Evolutionary conservation across 495 filamentous ascomycete genomes (phyloP).

Genomic region (Penicillium pulvis): DNA sequence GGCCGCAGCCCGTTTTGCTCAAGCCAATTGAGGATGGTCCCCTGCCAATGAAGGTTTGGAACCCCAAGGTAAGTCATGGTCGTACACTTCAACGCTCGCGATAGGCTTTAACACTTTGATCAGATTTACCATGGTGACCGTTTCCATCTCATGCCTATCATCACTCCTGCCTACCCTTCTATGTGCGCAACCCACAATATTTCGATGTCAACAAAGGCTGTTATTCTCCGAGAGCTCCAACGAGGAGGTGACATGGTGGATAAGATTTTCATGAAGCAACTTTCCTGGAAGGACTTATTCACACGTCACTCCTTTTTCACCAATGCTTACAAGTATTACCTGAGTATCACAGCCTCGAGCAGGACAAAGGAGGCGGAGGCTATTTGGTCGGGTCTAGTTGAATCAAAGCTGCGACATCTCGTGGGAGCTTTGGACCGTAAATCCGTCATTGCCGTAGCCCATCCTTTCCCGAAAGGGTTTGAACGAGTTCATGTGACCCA

Average conservation of each 20-base stretch:
- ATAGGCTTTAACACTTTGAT: neutral
- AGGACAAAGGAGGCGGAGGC: constrained; percentile 81
- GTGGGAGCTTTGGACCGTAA: constrained; percentile 75
- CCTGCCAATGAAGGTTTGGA: constrained; percentile 86
- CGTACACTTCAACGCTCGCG: neutral
- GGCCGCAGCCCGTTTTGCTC: constrained; percentile 87
- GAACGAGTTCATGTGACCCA: constrained; percentile 75
- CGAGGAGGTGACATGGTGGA: constrained; percentile 77
- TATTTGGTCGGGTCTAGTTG: constrained; percentile 86
- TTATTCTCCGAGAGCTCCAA: constrained; percentile 81
- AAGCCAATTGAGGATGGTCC: constrained; percentile 86
- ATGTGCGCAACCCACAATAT: constrained; percentile 98
- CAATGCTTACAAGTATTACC: constrained; percentile 87
- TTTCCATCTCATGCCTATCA: constrained; percentile 93
- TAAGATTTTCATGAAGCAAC: constrained; percentile 73
- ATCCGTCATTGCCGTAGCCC: constrained; percentile 76
- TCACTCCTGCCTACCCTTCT: constrained; percentile 92
- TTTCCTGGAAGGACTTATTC: constrained; percentile 86
- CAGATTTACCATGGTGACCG: constrained; percentile 80
- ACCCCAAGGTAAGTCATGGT: constrained; percentile 69
- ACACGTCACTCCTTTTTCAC: constrained; percentile 90
- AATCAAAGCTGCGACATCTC: constrained; percentile 86
- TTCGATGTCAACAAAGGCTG: constrained; percentile 76
- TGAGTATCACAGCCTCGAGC: constrained; percentile 84
- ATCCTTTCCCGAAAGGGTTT: constrained; percentile 92